A percentile compares a stretch with the other conserved stretches of the same genome.
These are phyloP conservation scores for Primulina eburnea DNA, from an alignment of 257 asterid species.

Conservation along the genomic window DNA sequence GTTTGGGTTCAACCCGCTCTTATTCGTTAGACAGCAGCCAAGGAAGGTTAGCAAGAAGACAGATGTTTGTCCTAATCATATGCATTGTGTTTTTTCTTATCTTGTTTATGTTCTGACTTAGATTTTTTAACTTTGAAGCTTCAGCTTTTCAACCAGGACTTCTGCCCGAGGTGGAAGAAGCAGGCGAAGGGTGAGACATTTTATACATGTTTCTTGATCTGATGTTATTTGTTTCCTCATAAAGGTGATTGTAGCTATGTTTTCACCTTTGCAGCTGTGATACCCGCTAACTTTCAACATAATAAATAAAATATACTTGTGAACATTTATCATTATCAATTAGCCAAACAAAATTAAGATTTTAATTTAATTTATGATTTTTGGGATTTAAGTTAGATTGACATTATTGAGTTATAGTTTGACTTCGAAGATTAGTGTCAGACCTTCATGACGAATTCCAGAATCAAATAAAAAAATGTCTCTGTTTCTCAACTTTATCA, in stretches of 20 bases:
- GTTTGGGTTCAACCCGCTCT: constrained; percentile 45
- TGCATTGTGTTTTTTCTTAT: constrained; percentile 7
- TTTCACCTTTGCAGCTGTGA: constrained; percentile 34
- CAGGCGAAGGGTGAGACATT: constrained; percentile 64
- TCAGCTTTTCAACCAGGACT: constrained; percentile 49
- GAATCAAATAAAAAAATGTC: too few relatives aligned
- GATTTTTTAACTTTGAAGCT: constrained; percentile 20
- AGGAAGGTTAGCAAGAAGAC: constrained; percentile 48
- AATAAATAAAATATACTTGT: too few relatives aligned
- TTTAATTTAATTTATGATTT: too few relatives aligned
- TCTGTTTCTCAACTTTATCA: too few relatives aligned
- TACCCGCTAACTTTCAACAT: too few relatives aligned
- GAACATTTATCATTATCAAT: too few relatives aligned
- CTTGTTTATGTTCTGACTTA: background rate
- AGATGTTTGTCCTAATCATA: background rate
- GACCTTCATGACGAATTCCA: too few relatives aligned
- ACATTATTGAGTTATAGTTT: too few relatives aligned
- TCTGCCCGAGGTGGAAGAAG: constrained; percentile 46
- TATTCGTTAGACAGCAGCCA: constrained; percentile 56
- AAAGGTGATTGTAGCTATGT: constrained; percentile 20
- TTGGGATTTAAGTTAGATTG: too few relatives aligned
- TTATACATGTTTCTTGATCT: constrained; percentile 11
- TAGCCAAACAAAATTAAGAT: too few relatives aligned
- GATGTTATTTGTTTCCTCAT: constrained; percentile 7
- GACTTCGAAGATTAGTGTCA: too few relatives aligned